phyloP scores from a whole-genome alignment of 2,329 filamentous ascomycete genomes.

The Aureobasidium melanogenum region DNA sequence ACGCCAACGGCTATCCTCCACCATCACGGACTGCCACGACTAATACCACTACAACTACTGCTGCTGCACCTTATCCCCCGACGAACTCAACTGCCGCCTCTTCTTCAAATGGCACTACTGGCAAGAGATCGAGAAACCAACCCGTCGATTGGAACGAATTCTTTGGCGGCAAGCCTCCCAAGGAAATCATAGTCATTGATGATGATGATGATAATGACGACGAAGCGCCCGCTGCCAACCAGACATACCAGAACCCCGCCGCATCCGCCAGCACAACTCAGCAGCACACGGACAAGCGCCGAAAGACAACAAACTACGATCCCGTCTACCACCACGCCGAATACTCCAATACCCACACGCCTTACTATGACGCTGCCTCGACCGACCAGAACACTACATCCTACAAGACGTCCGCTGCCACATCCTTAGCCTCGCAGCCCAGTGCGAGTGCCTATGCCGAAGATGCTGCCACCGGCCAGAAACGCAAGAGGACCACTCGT shows the following conservation, averaged over 20 bases:
- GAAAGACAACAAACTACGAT: slow-evolving; percentile 62
- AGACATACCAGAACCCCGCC: slow-evolving; percentile 14
- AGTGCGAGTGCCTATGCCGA: slow-evolving; percentile 56
- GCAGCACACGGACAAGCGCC: slow-evolving; percentile 59
- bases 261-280: slow-evolving; percentile 19
- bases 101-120: slow-evolving; percentile 6
- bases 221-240: slow-evolving; percentile 13
- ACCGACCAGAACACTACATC: slow-evolving; percentile 76
- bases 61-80: neutral
- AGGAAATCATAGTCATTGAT: slow-evolving; percentile 45
- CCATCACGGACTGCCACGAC: slow-evolving; percentile 26
- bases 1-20: slow-evolving; percentile 28
- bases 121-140: slow-evolving; percentile 14
- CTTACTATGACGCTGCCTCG: slow-evolving; percentile 61
- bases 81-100: neutral
- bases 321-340: slow-evolving; percentile 59
- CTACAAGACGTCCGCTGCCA: slow-evolving; percentile 71
- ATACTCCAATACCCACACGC: slow-evolving; percentile 66
- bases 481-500: slow-evolving; percentile 74
- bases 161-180: slow-evolving; percentile 32
- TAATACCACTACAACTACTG: slow-evolving; percentile 18
- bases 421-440: slow-evolving; percentile 65
- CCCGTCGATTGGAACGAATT: slow-evolving; percentile 29
- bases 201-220: slow-evolving; percentile 33
- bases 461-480: slow-evolving; percentile 63